Conservation (phyloP, 768 basidiomycete genomes). For the Phaeotremella skinneri region DNA sequence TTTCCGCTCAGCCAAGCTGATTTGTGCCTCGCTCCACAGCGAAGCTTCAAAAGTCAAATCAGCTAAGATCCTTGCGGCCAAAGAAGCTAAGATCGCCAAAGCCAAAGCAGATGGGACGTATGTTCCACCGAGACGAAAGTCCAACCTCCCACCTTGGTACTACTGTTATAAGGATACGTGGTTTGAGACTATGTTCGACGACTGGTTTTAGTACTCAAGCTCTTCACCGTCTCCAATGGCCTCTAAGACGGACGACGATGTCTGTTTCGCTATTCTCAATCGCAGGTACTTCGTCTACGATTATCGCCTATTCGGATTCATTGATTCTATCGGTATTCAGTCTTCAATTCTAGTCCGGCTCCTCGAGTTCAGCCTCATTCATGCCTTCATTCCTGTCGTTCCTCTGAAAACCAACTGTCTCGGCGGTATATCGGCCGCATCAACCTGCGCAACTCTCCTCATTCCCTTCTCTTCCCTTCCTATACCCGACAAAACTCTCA, state of each 20-base stretch:
- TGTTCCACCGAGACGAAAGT: conserved; percentile 6
- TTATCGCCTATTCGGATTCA: background rate
- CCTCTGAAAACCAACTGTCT: too few species aligned
- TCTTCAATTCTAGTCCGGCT: background rate
- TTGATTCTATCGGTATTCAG: background rate
- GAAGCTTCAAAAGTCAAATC: background rate
- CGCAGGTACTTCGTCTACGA: too few species aligned
- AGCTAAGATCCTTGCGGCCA: background rate
- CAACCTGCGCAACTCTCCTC: too few species aligned
- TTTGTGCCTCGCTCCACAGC: background rate
- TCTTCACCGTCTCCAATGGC: too few species aligned
- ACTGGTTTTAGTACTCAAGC: too few species aligned
- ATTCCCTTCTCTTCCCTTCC: too few species aligned
- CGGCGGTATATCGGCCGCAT: too few species aligned
- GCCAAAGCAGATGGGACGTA: conserved; percentile 13
- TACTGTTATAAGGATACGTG: background rate
- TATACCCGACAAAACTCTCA: too few species aligned
- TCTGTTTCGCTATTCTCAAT: too few species aligned
- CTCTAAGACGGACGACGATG: too few species aligned
- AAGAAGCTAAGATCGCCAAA: conserved; percentile 10
- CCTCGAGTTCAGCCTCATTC: background rate
- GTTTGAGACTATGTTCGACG: background rate
- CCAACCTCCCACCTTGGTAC: conserved; percentile 5
- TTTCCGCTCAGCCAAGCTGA: background rate
- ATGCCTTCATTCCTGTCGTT: too few species aligned